Percentiles rank a stretch among this genome's conserved stretches.
Evolutionary conservation across 106 monocot species (phyloP).

Genomic region (Allium fistulosum): DNA sequence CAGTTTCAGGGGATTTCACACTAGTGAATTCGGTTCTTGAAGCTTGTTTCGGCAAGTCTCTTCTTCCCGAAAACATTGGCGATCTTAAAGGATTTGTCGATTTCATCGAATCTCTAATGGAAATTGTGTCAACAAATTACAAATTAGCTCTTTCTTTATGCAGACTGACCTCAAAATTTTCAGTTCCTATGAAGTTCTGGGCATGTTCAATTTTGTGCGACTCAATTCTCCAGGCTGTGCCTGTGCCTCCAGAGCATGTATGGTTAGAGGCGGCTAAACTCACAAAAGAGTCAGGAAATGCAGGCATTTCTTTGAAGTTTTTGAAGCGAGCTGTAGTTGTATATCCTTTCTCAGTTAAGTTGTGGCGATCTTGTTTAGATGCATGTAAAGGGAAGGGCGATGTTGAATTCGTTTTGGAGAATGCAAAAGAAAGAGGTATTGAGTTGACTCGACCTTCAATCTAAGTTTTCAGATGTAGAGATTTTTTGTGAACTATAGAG

Average conservation of each 20-base stretch:
- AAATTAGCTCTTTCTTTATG: slow-evolving; percentile 49
- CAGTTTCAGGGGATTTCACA: slow-evolving; percentile 36
- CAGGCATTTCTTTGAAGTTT: slow-evolving; percentile 44
- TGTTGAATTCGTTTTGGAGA: slow-evolving; percentile 24
- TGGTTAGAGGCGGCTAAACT: slow-evolving; percentile 52
- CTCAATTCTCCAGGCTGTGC: slow-evolving; percentile 57
- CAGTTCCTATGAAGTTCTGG: slow-evolving; percentile 46
- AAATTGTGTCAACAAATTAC: slow-evolving; percentile 70
- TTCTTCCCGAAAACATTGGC: slow-evolving; percentile 40
- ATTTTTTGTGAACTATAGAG: too few species aligned
- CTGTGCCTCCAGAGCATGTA: slow-evolving; percentile 63
- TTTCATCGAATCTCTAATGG: slow-evolving; percentile 61
- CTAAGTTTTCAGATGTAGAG: neutral
- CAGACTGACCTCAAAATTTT: slow-evolving; percentile 19
- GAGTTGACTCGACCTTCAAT: slow-evolving; percentile 14
- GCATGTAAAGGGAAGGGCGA: slow-evolving; percentile 25
- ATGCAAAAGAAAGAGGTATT: slow-evolving; percentile 68
- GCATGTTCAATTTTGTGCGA: slow-evolving; percentile 54
- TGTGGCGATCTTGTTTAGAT: slow-evolving; percentile 65
- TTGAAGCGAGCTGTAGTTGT: slow-evolving; percentile 49
- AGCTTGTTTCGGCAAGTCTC: slow-evolving; percentile 49
- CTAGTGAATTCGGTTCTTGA: slow-evolving; percentile 72
- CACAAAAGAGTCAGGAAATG: slow-evolving; percentile 19
- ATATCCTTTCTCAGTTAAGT: slow-evolving; percentile 77
- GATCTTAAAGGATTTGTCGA: slow-evolving; percentile 56